Evolutionary conservation across 495 filamentous ascomycete species (phyloP), one percentile per base, ranked within the genome.

Genomic region (Annulohypoxylon stygium): DNA sequence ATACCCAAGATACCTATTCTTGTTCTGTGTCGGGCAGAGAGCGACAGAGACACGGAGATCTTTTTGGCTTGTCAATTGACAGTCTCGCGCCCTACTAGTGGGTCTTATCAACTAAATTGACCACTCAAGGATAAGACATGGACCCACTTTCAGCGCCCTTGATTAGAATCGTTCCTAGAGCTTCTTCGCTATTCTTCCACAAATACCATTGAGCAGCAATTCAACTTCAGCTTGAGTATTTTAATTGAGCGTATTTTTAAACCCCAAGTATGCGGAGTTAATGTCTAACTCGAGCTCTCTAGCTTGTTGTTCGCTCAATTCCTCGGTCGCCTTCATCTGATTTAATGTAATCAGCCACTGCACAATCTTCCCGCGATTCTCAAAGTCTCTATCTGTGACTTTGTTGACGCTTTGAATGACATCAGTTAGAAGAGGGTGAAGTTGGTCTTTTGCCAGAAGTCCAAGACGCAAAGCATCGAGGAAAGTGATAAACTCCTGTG

Each of bases 401-500:
- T 95, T 95, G 80, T 98, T 98, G 30, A 97, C 97, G 2, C 92
- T 92, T 67, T 97, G 95, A 45, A 99, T 99, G 10, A 97, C 92
- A 68, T 98, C 95, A 1, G 93, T 94, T 1, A 98, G 86, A 1
- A 98, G 84, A 16, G 97, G 97, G 75, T 99, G 97, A 14, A 99
- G 85, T 60, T 94, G 93, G 81, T 99, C 95, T 79, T 99, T 99
- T 6, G 94, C 94, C 11, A 94, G 84, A 81, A 97, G 88, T 23
- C 93, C 92, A 43, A 99, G 86, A 75, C 92, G 92, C 74, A 98
- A 85, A 23, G 96, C 97, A 81, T 99, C 97, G 51, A 99, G 85
- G 81, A 98, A 95, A 0, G 97, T 99, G 80, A 99, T 98, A 78
- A 99, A 99, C 78, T 97, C 94, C 81, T 98, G 93, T 3, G 96